phyloP scores from a whole-genome alignment of 805 yeast genomes.

The Danielia oregonensis region DNA sequence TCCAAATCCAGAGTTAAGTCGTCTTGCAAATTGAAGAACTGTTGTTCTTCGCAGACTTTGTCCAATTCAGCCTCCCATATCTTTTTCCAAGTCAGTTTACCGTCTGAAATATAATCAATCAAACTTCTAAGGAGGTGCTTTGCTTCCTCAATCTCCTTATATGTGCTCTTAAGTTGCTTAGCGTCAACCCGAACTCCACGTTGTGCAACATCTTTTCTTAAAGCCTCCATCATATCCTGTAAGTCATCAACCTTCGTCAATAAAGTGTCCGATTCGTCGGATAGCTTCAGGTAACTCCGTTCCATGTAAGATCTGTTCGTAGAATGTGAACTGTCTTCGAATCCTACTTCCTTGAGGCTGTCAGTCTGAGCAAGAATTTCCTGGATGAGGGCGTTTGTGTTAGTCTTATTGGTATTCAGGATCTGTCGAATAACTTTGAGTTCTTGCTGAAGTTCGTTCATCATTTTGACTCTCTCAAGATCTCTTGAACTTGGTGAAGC shows the following conservation, averaged over 20 bases:
- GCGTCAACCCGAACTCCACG: slow-evolving; percentile 81
- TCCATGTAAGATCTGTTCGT: slow-evolving; percentile 64
- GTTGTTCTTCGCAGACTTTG: slow-evolving; percentile 90
- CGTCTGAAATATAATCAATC: slow-evolving; percentile 59
- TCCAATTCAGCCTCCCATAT: slow-evolving; percentile 92
- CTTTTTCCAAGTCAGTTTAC: slow-evolving; percentile 81
- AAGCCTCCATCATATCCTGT: slow-evolving; percentile 85
- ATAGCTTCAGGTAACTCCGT: slow-evolving; percentile 65
- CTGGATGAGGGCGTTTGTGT: slow-evolving; percentile 40
- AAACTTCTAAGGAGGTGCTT: slow-evolving; percentile 48
- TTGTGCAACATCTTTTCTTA: slow-evolving; percentile 86
- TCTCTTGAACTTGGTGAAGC: slow-evolving; percentile 3
- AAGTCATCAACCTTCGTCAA: slow-evolving; percentile 83
- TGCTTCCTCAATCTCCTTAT: slow-evolving; percentile 62
- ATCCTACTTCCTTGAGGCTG: slow-evolving; percentile 48
- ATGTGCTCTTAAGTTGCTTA: slow-evolving; percentile 64
- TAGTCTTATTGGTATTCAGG: slow-evolving; percentile 41
- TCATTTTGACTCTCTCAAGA: slow-evolving; percentile 23
- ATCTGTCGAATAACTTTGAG: slow-evolving; percentile 56
- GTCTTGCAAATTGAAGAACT: slow-evolving; percentile 84
- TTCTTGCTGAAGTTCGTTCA: slow-evolving; percentile 53
- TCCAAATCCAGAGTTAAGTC: slow-evolving; percentile 74
- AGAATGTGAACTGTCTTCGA: slow-evolving; percentile 30
- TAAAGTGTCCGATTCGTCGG: slow-evolving; percentile 70
- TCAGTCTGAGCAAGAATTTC: slow-evolving; percentile 44